Evolutionary conservation across 208 protist genomes (phyloP).

Genomic region (Acanthamoeba royreba): DNA sequence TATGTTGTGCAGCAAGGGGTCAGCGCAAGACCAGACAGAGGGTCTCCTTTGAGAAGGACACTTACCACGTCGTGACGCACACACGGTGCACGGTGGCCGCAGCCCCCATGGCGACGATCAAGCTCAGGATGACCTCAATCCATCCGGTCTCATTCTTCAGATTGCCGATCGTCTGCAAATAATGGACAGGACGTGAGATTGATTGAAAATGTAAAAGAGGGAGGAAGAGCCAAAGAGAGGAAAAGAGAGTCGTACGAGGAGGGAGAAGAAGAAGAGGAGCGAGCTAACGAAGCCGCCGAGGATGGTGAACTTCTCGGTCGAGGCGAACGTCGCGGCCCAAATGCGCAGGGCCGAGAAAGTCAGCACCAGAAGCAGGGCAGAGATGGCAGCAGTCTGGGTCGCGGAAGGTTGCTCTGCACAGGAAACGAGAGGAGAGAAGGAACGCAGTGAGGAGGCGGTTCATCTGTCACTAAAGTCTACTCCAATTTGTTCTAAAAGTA

Average conservation of each 20-base stretch:
- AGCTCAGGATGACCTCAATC: constrained; percentile 6
- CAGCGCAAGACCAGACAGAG: background rate
- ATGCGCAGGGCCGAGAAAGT: constrained; percentile 36
- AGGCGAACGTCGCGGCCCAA: background rate
- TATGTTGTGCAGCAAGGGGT: background rate
- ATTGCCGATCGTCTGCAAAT: constrained; percentile 49
- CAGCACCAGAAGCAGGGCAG: constrained; percentile 39
- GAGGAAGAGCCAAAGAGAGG: background rate
- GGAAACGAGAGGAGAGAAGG: background rate
- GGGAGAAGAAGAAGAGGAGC: constrained; percentile 60
- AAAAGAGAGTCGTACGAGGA: constrained; percentile 14
- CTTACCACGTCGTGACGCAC: background rate
- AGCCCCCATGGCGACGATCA: constrained; percentile 42
- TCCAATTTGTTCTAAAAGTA: too few species aligned
- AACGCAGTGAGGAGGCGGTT: background rate
- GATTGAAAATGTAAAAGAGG: background rate
- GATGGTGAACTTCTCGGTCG: constrained; percentile 14
- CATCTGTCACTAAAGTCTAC: too few species aligned
- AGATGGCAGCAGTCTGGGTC: background rate
- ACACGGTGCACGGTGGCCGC: constrained; percentile 36
- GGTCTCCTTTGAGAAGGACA: background rate
- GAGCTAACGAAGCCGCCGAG: constrained; percentile 57
- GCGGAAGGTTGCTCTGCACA: constrained; percentile 40
- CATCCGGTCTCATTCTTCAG: constrained; percentile 51
- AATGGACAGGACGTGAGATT: too few species aligned